phyloP scores from a whole-genome alignment of 2,329 filamentous ascomycete species.

The Fusarium beomiforme region DNA sequence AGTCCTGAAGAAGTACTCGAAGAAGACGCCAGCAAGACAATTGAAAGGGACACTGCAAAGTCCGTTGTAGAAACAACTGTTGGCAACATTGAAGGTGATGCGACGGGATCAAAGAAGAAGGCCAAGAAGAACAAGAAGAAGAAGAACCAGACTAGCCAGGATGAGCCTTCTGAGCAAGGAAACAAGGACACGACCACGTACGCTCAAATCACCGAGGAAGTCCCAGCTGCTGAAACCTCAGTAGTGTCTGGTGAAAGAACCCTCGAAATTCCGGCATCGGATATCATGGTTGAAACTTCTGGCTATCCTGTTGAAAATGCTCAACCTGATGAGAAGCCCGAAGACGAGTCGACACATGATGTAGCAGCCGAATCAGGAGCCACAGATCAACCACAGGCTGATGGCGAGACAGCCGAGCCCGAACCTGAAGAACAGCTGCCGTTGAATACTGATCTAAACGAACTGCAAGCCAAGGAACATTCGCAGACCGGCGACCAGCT shows the following conservation, averaged over 20 bases:
- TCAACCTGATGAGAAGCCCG: background rate
- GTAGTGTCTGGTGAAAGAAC: background rate
- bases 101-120: slow-evolving; percentile 42
- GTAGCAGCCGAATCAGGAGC: background rate
- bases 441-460: background rate
- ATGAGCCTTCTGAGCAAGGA: slow-evolving; percentile 10
- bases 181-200: background rate
- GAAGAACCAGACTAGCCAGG: slow-evolving; percentile 21
- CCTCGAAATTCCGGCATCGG: background rate
- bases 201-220: slow-evolving; percentile 1
- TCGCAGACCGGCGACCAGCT: background rate
- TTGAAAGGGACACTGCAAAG: background rate
- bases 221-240: background rate
- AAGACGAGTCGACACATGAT: background rate
- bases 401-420: background rate
- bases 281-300: background rate
- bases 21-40: background rate
- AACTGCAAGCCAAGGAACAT: background rate
- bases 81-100: slow-evolving; percentile 18
- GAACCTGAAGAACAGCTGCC: background rate
- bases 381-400: background rate
- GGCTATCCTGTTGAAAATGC: background rate
- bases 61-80: background rate
- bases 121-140: slow-evolving; percentile 50
- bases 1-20: background rate